phyloP scores from a whole-genome alignment of 257 asterid genomes.

The Perilla frutescens region DNA sequence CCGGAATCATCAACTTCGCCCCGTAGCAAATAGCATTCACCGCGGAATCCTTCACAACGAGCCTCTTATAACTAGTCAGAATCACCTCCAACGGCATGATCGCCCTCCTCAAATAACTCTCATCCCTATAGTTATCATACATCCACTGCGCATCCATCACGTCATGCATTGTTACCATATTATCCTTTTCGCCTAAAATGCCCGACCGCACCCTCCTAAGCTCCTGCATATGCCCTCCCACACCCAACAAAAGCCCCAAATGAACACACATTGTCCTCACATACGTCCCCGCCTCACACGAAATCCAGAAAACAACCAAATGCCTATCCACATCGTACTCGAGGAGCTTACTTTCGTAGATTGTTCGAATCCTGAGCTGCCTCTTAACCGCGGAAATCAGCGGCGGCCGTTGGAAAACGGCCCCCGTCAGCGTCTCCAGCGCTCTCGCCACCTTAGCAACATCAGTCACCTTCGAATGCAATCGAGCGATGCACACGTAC shows the following conservation, averaged over 20 bases:
- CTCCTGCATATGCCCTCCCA: constrained; percentile 96
- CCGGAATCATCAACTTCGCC: constrained; percentile 93
- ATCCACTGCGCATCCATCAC: constrained; percentile 96
- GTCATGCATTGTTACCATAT: constrained; percentile 96
- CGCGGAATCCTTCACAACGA: constrained; percentile 91
- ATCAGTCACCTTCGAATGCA: constrained; percentile 85
- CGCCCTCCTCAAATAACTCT: constrained; percentile 85
- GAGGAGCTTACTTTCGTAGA: constrained; percentile 87
- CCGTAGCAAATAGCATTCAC: constrained; percentile 97
- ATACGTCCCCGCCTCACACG: constrained; percentile 97
- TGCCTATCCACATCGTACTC: constrained; percentile 81
- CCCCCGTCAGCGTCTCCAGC: constrained; percentile 84
- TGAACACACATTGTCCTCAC: constrained; percentile 95
- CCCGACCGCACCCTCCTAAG: constrained; percentile 88
- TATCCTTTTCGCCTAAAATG: constrained; percentile 90
- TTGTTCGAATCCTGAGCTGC: constrained; percentile 94
- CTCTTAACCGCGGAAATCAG: constrained; percentile 91
- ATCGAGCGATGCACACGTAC: constrained; percentile 81
- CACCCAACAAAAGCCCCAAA: constrained; percentile 90
- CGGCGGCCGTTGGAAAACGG: constrained; percentile 95
- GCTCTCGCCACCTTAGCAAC: constrained; percentile 81
- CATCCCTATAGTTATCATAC: constrained; percentile 81
- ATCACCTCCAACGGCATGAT: constrained; percentile 91
- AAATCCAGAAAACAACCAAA: constrained; percentile 93
- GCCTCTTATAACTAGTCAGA: constrained; percentile 87